Evolutionary conservation across 2,329 filamentous ascomycete species (phyloP).

Genomic region (Trichothecium roseum): DNA sequence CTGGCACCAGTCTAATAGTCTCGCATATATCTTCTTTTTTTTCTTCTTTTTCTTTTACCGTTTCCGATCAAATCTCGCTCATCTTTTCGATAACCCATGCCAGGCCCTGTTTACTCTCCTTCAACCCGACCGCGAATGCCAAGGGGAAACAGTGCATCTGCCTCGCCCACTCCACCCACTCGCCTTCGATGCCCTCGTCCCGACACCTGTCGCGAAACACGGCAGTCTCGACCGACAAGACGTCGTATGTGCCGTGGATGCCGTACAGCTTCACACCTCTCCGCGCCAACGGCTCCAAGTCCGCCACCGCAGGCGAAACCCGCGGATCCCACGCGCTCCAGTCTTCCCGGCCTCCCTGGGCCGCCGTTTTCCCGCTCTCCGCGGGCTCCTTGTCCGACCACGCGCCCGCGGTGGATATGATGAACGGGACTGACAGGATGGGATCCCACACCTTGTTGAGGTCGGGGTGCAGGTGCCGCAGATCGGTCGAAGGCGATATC

Average conservation of each 20-base stretch:
- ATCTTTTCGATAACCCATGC: slow-evolving; percentile 19
- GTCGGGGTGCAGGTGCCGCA: slow-evolving; percentile 11
- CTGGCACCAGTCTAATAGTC: background rate
- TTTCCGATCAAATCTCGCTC: slow-evolving; percentile 10
- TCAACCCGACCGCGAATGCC: slow-evolving; percentile 34
- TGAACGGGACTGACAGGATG: slow-evolving; percentile 9
- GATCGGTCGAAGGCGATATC: slow-evolving; percentile 34
- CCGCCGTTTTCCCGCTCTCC: background rate
- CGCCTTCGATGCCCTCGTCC: slow-evolving; percentile 30
- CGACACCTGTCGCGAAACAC: slow-evolving; percentile 34
- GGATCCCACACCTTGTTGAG: slow-evolving; percentile 13
- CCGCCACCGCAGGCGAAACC: slow-evolving; percentile 36
- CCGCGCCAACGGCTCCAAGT: slow-evolving; percentile 19
- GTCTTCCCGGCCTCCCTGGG: background rate
- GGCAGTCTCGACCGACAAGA: slow-evolving; percentile 40
- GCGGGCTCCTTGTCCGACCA: slow-evolving; percentile 11
- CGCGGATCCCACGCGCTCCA: slow-evolving; percentile 25
- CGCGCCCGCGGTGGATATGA: slow-evolving; percentile 12
- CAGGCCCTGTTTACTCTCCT: slow-evolving; percentile 32
- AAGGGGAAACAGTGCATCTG: slow-evolving; percentile 52
- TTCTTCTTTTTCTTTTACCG: too few species aligned
- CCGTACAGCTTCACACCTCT: slow-evolving; percentile 37
- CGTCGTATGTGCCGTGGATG: slow-evolving; percentile 39
- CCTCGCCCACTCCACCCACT: slow-evolving; percentile 48
- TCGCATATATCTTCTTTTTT: too few species aligned